Conservation (phyloP, 2,329 filamentous ascomycete genomes). For the Dothideomycetes sp. region DNA sequence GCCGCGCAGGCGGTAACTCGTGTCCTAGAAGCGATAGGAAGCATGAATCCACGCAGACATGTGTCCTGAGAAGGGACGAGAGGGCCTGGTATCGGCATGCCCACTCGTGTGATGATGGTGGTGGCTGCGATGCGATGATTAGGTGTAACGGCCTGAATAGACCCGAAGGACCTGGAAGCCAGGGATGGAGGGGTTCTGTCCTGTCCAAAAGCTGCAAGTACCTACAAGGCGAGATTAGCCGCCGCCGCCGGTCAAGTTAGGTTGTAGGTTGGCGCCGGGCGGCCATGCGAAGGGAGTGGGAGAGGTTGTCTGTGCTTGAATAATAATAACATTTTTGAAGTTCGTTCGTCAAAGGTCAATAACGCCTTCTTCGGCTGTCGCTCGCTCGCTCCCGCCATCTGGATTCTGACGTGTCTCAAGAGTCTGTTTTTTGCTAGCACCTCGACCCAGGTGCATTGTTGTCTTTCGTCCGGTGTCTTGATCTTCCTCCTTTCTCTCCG, state of each 20-base stretch:
- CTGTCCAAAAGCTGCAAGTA: too few relatives aligned
- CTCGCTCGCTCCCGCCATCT: neutral
- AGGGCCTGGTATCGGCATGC: too few relatives aligned
- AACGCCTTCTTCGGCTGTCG: conserved; percentile 8
- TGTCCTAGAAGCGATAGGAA: neutral
- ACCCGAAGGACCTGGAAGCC: too few relatives aligned
- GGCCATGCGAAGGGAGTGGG: conserved; percentile 11
- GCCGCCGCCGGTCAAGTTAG: too few relatives aligned
- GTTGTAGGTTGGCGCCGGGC: conserved; percentile 7
- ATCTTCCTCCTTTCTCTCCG: conserved; percentile 5
- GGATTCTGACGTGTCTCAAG: conserved; percentile 12
- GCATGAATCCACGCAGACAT: neutral
- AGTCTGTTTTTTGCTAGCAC: conserved; percentile 5
- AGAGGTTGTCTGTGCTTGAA: conserved; percentile 10
- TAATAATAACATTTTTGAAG: conserved; percentile 11
- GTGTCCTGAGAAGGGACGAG: neutral
- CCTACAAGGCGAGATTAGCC: conserved; percentile 13
- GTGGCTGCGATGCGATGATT: too few relatives aligned
- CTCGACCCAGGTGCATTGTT: neutral
- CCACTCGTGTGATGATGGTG: too few relatives aligned
- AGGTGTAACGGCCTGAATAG: too few relatives aligned
- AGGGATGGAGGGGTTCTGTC: too few relatives aligned
- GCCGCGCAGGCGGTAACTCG: conserved; percentile 12
- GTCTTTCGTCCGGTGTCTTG: too few relatives aligned
- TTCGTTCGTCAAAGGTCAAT: conserved; percentile 7